Evolutionary conservation across 1,139 yeast species (phyloP).

Genomic region (Meyerozyma sp.): DNA sequence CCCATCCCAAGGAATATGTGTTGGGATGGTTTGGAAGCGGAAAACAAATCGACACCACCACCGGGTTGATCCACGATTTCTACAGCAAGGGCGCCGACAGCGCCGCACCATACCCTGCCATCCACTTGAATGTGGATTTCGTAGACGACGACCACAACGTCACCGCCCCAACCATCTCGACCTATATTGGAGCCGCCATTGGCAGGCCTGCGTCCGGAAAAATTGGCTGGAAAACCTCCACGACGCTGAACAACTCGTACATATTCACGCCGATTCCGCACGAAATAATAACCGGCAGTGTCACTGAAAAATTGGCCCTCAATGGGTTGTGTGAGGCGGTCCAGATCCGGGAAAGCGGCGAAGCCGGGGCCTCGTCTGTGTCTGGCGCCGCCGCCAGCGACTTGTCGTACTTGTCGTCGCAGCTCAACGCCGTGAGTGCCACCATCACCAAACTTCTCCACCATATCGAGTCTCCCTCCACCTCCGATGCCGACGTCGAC

Average conservation of each 20-base stretch:
- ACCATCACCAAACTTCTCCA: constrained; percentile 51
- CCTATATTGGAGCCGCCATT: constrained; percentile 74
- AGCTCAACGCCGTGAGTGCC: constrained; percentile 49
- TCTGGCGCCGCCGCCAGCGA: constrained; percentile 14
- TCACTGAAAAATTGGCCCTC: constrained; percentile 55
- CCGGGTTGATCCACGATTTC: constrained; percentile 83
- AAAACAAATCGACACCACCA: constrained; percentile 58
- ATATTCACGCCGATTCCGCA: constrained; percentile 78
- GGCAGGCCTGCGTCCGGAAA: constrained; percentile 50
- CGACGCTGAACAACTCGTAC: constrained; percentile 42
- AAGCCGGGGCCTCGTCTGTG: constrained; percentile 10
- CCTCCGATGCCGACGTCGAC: constrained; percentile 43
- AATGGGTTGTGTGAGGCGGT: constrained; percentile 27
- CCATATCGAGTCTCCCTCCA: constrained; percentile 37
- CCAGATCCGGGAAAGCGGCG: constrained; percentile 14
- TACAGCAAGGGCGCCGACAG: constrained; percentile 67
- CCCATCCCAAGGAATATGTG: constrained; percentile 75
- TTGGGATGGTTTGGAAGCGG: constrained; percentile 88
- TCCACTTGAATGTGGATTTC: constrained; percentile 61
- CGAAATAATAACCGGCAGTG: constrained; percentile 53
- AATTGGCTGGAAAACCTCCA: constrained; percentile 39
- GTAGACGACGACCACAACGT: constrained; percentile 25
- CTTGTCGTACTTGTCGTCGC: constrained; percentile 42
- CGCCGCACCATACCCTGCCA: constrained; percentile 72
- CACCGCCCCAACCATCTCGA: constrained; percentile 45